phyloP scores from a whole-genome alignment of 169 alveolate genomes.

The Eimeria maxima region DNA sequence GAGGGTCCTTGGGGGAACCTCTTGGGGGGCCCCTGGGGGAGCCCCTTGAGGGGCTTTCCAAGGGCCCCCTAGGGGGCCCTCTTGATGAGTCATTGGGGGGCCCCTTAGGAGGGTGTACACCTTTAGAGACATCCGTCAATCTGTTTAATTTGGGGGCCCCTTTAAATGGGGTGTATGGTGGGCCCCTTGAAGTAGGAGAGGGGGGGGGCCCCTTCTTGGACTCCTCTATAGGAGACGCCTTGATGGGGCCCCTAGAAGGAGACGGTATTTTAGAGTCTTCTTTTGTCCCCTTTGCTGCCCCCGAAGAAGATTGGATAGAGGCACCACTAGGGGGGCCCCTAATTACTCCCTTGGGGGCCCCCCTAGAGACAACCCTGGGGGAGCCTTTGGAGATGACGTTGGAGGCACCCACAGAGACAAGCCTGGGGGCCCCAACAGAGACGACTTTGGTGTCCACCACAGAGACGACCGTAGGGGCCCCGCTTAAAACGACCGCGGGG shows the following conservation, averaged over 20 bases:
- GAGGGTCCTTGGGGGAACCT: too few species aligned
- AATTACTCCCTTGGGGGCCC: background rate
- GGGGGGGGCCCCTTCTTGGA: background rate
- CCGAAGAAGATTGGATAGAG: background rate
- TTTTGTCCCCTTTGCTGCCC: background rate
- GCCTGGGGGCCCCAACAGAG: too few species aligned
- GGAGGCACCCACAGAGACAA: background rate
- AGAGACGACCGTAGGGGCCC: too few species aligned
- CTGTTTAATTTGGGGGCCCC: background rate
- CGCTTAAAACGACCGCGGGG: too few species aligned
- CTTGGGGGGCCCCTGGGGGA: too few species aligned
- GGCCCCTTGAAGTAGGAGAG: background rate
- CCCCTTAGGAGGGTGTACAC: too few species aligned
- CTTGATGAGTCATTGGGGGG: too few species aligned
- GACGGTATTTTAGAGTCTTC: background rate
- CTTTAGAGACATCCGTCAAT: background rate
- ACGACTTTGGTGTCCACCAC: too few species aligned
- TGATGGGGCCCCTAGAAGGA: background rate
- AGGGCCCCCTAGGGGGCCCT: too few species aligned
- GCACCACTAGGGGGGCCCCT: background rate
- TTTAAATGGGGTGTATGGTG: background rate
- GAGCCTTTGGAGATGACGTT: background rate
- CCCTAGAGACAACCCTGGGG: background rate
- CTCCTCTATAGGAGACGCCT: background rate
- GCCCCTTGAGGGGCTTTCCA: too few species aligned